phyloP scores from a whole-genome alignment of 495 filamentous ascomycete genomes.

The Cenococcum geophilum region DNA sequence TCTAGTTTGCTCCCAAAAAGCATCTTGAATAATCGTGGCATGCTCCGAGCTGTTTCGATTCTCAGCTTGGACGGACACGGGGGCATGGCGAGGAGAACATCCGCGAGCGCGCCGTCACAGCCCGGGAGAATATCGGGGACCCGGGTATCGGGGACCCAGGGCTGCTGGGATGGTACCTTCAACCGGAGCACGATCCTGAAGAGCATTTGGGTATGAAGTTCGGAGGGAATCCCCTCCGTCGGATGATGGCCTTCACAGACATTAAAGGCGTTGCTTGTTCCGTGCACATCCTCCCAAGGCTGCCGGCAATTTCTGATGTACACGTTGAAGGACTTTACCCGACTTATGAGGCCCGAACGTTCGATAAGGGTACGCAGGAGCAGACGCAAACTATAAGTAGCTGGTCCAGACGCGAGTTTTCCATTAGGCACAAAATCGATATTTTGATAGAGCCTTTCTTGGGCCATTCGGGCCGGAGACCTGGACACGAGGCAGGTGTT shows the following conservation, averaged over 20 bases:
- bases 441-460: not conserved
- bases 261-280: no score
- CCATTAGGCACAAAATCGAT: not conserved
- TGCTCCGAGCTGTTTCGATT: not conserved
- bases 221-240: no score
- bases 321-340: not conserved
- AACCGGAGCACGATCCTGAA: no score
- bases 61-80: not conserved
- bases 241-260: no score
- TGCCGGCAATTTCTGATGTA: no score
- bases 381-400: not conserved
- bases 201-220: no score
- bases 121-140: not conserved
- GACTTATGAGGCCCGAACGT: not conserved
- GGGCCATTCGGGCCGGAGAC: not conserved
- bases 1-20: not conserved
- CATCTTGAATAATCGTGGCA: not conserved
- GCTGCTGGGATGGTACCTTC: no score
- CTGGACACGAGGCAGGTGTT: not conserved
- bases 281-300: no score
- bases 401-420: not conserved
- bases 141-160: not conserved
- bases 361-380: not conserved
- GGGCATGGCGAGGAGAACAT: not conserved
- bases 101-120: not conserved